Evolutionary conservation across 495 filamentous ascomycete genomes (phyloP).

Genomic region (Geoglossum glabrum): DNA sequence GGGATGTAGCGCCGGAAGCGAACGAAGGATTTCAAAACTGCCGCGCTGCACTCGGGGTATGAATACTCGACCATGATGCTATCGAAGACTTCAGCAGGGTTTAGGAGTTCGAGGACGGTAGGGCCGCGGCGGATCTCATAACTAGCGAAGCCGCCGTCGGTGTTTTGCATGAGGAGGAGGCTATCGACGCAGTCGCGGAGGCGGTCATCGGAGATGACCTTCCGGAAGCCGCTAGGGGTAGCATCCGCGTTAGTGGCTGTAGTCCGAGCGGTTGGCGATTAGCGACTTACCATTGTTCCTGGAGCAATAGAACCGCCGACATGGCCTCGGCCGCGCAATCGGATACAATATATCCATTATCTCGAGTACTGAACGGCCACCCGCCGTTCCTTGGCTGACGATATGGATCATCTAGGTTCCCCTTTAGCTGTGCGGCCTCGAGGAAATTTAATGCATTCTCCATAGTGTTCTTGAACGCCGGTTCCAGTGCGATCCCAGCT

Average conservation of each 20-base stretch:
- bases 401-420: not conserved
- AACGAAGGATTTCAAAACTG: slow-evolving; percentile 8
- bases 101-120: slow-evolving; percentile 10
- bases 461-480: not conserved
- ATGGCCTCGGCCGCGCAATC: not conserved
- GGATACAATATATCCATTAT: slow-evolving; percentile 2
- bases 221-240: not conserved
- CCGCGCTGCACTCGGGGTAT: slow-evolving; percentile 11
- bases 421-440: not conserved
- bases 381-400: not conserved
- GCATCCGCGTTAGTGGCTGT: too few species aligned
- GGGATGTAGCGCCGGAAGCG: slow-evolving; percentile 5
- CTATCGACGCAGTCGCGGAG: slow-evolving; percentile 1
- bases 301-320: not conserved
- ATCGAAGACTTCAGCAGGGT: slow-evolving; percentile 11
- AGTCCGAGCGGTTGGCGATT: too few species aligned
- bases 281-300: not conserved
- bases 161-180: slow-evolving; percentile 9
- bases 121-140: slow-evolving; percentile 9
- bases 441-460: not conserved
- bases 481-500: not conserved
- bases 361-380: not conserved
- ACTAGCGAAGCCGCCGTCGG: slow-evolving; percentile 8
- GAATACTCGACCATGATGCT: slow-evolving; percentile 12
- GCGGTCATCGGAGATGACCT: not conserved